phyloP scores from a whole-genome alignment of 148 eudicot species.

The Limonium bicolor region DNA sequence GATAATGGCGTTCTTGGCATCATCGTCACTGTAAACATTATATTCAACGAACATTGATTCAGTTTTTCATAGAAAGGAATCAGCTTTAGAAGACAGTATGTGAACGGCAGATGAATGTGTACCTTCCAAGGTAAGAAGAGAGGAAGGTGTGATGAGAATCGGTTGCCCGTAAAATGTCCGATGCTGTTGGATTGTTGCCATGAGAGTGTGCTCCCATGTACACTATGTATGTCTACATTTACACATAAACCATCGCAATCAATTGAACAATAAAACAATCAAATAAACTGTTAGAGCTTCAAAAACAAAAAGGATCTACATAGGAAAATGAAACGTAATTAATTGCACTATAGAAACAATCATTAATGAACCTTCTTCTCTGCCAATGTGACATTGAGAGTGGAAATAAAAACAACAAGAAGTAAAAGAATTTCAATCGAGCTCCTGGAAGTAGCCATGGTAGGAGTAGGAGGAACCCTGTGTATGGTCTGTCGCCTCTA shows the following conservation, averaged over 20 bases:
- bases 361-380: too few relatives aligned
- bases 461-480: too few relatives aligned
- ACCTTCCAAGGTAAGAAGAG: slow-evolving; percentile 51
- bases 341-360: too few relatives aligned
- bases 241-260: too few relatives aligned
- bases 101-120: neutral
- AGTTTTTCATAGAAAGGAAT: neutral
- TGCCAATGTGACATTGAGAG: too few relatives aligned
- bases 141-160: slow-evolving; percentile 36
- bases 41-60: neutral
- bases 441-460: neutral
- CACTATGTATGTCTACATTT: slow-evolving; percentile 36
- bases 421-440: neutral
- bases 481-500: too few relatives aligned
- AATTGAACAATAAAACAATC: too few relatives aligned
- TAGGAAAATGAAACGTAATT: too few relatives aligned
- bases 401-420: neutral
- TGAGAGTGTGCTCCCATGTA: slow-evolving; percentile 56
- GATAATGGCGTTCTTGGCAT: slow-evolving; percentile 38
- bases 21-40: slow-evolving; percentile 21
- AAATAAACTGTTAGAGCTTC: too few relatives aligned
- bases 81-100: too few relatives aligned
- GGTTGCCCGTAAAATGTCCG: slow-evolving; percentile 16
- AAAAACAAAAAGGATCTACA: too few relatives aligned
- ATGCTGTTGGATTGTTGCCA: slow-evolving; percentile 13